Base-by-base conservation (phyloP, 345 rosid species). In the Eucalyptus urophylla region DNA sequence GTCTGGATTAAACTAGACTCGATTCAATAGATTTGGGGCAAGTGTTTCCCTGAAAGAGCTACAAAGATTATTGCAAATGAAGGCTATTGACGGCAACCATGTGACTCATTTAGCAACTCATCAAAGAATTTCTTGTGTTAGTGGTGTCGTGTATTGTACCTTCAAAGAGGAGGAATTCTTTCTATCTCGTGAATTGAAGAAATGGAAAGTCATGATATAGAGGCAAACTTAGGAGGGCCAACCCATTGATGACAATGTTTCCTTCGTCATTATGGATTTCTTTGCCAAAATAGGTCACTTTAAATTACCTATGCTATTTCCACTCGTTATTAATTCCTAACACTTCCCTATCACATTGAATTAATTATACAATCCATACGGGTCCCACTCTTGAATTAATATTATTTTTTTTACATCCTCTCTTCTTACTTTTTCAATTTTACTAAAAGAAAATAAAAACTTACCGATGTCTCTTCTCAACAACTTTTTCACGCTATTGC, bases 331-430 rank as follows among this genome's bases (percentile, higher is more conserved):
- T 24, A 56, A 0, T 0, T 56, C 29, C 12, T 24, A 53, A 53
- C 0, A 53, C 0, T 19, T 53, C 0, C 2, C 25, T 53, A 53
- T 53, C 58, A 53, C 2, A 0, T 53, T 53, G 5, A 53, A 53
- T 53, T 53, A 3, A 53, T 0, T 4, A 53, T 19, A 53, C 8
- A 8, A 53, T 53, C 4, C 58, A 8, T 19, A 53, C 10, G 25
- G 0, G 25, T 53, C 24, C 5, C 25, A 19, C 25, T 53, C 24
- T 53, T 4, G 1, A 53, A 8, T 53, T 53, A 53, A 53, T 1
- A 19, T 53, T 7, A 53, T 49, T 8, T 51, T 1, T 53, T 53
- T 8, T 4, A 22, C 11, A 54, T 22, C 22, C 8, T 4, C 27
- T 54, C 60, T 54, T 54, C 11, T 22, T 54, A 0, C 21, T 19